Evolutionary conservation across 371 early-diverging fungal species (phyloP).

Genomic region (Nematocida minor): DNA sequence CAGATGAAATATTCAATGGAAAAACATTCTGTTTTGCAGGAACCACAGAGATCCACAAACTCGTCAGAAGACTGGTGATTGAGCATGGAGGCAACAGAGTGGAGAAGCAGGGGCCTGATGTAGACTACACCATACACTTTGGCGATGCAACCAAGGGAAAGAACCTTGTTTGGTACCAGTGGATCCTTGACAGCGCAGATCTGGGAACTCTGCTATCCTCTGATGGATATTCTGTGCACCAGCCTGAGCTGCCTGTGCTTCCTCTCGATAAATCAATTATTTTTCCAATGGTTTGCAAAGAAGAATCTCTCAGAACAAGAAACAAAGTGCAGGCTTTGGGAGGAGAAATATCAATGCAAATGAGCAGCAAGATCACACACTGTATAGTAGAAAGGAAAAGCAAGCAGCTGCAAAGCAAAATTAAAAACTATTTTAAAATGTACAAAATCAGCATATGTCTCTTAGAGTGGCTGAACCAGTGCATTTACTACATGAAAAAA

Average conservation of each 20-base stretch:
- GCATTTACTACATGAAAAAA: conserved; percentile 44
- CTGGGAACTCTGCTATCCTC: conserved; percentile 50
- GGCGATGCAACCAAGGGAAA: background rate
- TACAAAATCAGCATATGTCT: conserved; percentile 25
- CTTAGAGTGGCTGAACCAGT: conserved; percentile 47
- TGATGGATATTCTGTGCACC: conserved; percentile 43
- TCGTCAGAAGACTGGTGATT: conserved; percentile 57
- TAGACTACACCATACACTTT: conserved; percentile 56
- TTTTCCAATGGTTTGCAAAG: background rate
- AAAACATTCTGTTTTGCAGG: conserved; percentile 59
- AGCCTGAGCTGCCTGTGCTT: background rate
- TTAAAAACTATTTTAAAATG: background rate
- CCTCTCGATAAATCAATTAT: background rate
- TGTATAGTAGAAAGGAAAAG: conserved; percentile 31
- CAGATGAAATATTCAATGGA: conserved; percentile 57
- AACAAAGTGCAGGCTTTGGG: conserved; percentile 32
- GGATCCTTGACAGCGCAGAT: conserved; percentile 64
- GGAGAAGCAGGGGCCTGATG: conserved; percentile 40
- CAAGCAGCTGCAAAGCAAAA: background rate
- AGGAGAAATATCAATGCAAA: conserved; percentile 9
- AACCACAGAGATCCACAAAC: conserved; percentile 49
- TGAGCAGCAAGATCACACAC: conserved; percentile 31
- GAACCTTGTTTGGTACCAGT: conserved; percentile 62
- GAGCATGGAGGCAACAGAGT: conserved; percentile 62
- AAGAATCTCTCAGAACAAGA: background rate